Percentiles rank a stretch among this genome's conserved stretches.
Evolutionary conservation across 2,329 filamentous ascomycete species (phyloP).

Genomic region (Aureobasidium sp.): DNA sequence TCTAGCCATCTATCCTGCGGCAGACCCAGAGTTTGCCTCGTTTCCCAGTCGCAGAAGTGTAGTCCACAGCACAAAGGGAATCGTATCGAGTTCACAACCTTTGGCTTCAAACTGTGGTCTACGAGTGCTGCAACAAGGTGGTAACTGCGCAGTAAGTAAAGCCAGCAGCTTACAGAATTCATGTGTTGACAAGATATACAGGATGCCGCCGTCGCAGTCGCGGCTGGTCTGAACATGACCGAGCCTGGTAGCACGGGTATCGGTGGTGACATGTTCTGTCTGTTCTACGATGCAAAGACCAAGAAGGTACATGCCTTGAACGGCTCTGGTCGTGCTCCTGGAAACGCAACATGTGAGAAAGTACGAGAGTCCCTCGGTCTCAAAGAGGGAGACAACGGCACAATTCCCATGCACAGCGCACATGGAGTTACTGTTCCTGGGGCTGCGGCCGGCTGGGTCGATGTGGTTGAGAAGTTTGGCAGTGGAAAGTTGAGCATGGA

Average conservation of each 20-base stretch:
- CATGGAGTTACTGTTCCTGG: slow-evolving; percentile 91
- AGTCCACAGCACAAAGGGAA: slow-evolving; percentile 92
- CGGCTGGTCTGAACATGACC: slow-evolving; percentile 92
- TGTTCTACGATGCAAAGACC: slow-evolving; percentile 88
- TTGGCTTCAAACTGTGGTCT: slow-evolving; percentile 91
- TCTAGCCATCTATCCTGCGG: slow-evolving; percentile 55
- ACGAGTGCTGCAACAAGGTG: slow-evolving; percentile 84
- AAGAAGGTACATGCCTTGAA: slow-evolving; percentile 89
- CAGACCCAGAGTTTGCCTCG: slow-evolving; percentile 61
- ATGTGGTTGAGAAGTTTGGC: slow-evolving; percentile 88
- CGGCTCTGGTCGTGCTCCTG: slow-evolving; percentile 87
- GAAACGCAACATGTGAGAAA: slow-evolving; percentile 72
- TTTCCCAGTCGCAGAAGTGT: slow-evolving; percentile 89
- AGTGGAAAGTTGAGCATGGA: slow-evolving; percentile 83
- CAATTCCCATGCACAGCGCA: slow-evolving; percentile 79
- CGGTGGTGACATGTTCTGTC: slow-evolving; percentile 96
- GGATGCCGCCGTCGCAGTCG: slow-evolving; percentile 97
- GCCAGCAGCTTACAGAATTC: neutral
- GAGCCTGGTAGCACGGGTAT: slow-evolving; percentile 96
- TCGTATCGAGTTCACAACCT: slow-evolving; percentile 91
- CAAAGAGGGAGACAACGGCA: slow-evolving; percentile 57
- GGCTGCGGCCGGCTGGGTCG: slow-evolving; percentile 93
- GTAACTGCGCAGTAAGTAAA: slow-evolving; percentile 85
- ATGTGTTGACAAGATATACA: slow-evolving; percentile 39
- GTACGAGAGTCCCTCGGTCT: slow-evolving; percentile 76